phyloP scores from a whole-genome alignment of 2,329 filamentous ascomycete genomes.

The Ascochyta viciae-villosae region DNA sequence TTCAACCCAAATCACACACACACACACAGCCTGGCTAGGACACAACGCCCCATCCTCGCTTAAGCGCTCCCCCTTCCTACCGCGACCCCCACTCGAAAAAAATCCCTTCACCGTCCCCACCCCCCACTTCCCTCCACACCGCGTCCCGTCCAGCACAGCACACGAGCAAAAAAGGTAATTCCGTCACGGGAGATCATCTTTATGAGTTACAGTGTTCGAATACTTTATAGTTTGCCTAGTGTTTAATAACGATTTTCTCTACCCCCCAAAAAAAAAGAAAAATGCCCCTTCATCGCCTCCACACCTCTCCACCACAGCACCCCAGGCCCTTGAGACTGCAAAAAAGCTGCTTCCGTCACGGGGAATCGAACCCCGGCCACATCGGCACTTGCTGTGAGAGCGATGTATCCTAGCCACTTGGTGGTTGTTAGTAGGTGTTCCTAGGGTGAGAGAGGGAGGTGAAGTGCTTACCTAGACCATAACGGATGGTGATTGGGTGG shows the following conservation, averaged over 20 bases:
- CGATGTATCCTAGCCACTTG: slow-evolving; percentile 13
- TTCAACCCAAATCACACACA: no score
- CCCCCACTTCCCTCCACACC: no score
- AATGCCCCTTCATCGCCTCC: slow-evolving; percentile 14
- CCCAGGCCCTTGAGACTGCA: no score
- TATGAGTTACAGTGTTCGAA: no score
- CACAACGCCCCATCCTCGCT: no score
- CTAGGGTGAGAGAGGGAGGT: neutral
- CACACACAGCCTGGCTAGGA: no score
- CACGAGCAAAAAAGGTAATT: no score
- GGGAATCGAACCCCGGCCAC: slow-evolving; percentile 9
- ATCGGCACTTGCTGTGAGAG: slow-evolving; percentile 8
- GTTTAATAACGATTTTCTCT: no score
- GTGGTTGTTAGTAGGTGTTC: neutral
- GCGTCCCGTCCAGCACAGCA: neutral
- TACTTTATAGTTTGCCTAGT: no score
- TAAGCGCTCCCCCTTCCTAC: neutral
- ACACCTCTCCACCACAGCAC: neutral
- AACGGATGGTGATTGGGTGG: neutral
- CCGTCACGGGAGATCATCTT: no score
- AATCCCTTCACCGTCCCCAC: neutral
- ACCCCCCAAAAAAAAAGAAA: neutral
- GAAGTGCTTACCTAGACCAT: neutral
- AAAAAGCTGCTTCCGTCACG: slow-evolving; percentile 5
- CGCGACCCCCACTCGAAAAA: neutral